A percentile compares a stretch with the other conserved stretches of the same genome.
Evolutionary conservation across 495 filamentous ascomycete species (phyloP).

Genomic region (Annulohypoxylon stygium): DNA sequence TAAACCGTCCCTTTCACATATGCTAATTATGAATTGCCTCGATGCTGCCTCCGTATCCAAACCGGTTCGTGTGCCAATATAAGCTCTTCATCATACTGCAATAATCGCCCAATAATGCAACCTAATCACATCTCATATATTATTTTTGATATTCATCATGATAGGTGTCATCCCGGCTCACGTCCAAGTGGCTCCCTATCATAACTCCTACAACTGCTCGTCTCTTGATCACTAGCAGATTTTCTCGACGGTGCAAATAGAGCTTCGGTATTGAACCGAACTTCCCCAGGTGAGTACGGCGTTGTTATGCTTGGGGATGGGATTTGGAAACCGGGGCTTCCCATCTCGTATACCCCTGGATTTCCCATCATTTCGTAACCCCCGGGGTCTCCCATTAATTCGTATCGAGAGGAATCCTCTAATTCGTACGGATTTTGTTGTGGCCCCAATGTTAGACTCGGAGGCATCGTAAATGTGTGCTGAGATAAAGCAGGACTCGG

Average conservation of each 20-base stretch:
- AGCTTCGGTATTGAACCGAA: constrained; percentile 19
- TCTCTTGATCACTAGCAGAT: neutral
- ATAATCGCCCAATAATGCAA: neutral
- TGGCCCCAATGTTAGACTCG: constrained; percentile 23
- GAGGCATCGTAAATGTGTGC: constrained; percentile 14
- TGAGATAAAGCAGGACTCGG: constrained; percentile 18
- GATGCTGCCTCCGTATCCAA: constrained; percentile 3
- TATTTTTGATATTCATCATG: neutral
- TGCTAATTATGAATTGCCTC: neutral
- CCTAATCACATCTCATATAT: neutral
- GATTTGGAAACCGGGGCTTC: constrained; percentile 14
- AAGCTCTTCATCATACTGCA: neutral
- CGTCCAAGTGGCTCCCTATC: neutral
- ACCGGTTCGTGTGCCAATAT: neutral
- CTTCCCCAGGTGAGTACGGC: constrained; percentile 11
- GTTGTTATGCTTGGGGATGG: constrained; percentile 27
- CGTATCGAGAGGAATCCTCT: neutral
- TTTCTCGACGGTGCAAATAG: constrained; percentile 4
- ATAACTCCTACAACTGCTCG: neutral
- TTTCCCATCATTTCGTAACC: constrained; percentile 22
- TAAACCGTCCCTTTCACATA: constrained; percentile 3
- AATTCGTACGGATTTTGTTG: constrained; percentile 19
- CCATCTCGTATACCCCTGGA: constrained; percentile 7
- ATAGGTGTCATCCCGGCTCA: constrained; percentile 10
- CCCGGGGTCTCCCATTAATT: constrained; percentile 16